Evolutionary conservation across 2,329 filamentous ascomycete species (phyloP).

Genomic region (Blumeria hordei): DNA sequence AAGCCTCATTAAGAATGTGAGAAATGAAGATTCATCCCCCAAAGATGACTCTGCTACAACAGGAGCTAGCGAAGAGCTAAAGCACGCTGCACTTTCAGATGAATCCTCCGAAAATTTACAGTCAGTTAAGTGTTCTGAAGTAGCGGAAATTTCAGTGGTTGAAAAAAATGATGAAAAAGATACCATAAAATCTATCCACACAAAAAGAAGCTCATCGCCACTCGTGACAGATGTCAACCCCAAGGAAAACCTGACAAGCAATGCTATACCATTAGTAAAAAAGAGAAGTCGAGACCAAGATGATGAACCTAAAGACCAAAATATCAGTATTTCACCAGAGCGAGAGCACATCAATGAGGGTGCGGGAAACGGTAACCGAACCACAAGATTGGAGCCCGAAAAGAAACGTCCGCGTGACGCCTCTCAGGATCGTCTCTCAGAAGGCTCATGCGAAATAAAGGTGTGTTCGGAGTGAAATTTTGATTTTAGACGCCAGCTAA

Average conservation of each 20-base stretch:
- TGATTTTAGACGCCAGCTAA: neutral
- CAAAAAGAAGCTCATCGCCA: too few relatives aligned
- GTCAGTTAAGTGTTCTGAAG: too few relatives aligned
- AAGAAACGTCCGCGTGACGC: constrained; percentile 37
- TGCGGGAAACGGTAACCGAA: constrained; percentile 15
- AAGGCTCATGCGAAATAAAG: constrained; percentile 8
- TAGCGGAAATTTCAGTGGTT: too few relatives aligned
- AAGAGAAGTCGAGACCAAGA: constrained; percentile 23
- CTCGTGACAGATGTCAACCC: too few relatives aligned
- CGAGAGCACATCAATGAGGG: constrained; percentile 20
- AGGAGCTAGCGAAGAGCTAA: too few relatives aligned
- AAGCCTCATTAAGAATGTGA: neutral
- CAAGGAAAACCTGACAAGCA: too few relatives aligned
- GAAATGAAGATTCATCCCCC: neutral
- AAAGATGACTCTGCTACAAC: too few relatives aligned
- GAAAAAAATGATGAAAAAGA: too few relatives aligned
- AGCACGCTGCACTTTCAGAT: too few relatives aligned
- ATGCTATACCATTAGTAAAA: constrained; percentile 33
- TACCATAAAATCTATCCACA: too few relatives aligned
- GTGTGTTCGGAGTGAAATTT: constrained; percentile 3
- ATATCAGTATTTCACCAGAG: constrained; percentile 15
- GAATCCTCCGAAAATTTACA: too few relatives aligned
- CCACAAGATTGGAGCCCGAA: constrained; percentile 30
- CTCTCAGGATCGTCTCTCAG: constrained; percentile 11
- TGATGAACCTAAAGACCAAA: constrained; percentile 21